Evolutionary conservation across 73 alveolate genomes (phyloP).

Genomic region (Durusdinium trenchii): DNA sequence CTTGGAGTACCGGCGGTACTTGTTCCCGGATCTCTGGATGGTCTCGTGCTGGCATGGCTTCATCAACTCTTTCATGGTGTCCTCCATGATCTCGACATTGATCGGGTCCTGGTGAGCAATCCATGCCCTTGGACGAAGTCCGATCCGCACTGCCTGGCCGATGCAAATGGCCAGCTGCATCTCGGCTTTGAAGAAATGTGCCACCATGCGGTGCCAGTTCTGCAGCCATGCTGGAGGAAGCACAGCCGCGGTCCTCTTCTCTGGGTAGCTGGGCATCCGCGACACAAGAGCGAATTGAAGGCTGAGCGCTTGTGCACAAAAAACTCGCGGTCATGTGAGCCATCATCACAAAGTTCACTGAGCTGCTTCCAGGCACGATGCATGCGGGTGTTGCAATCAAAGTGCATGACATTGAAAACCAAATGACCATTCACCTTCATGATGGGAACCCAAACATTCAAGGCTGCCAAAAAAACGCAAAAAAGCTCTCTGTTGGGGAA

Average conservation of each 20-base stretch:
- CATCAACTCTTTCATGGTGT: background rate
- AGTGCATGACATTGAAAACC: background rate
- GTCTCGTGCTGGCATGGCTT: background rate
- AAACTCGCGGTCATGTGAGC: too few relatives aligned
- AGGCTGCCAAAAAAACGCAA: background rate
- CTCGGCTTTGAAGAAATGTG: conserved; percentile 13
- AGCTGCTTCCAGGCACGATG: background rate
- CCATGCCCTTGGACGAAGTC: conserved; percentile 33
- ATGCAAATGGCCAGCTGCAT: background rate
- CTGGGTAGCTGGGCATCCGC: too few relatives aligned
- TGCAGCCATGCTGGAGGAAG: too few relatives aligned
- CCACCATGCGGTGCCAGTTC: too few relatives aligned
- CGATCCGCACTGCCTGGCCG: background rate
- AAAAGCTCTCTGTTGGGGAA: background rate
- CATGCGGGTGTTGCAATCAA: background rate
- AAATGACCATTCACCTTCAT: conserved; percentile 19
- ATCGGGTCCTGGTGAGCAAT: background rate
- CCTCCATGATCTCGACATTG: background rate
- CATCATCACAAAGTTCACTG: background rate
- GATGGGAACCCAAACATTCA: background rate
- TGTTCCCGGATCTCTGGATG: background rate
- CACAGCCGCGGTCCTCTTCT: too few relatives aligned
- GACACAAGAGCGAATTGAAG: too few relatives aligned
- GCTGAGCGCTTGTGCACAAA: too few relatives aligned
- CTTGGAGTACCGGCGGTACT: background rate